A percentile compares a stretch with the other conserved stretches of the same genome.
These are phyloP conservation scores for Cyclocybe cylindracea DNA, from an alignment of 768 basidiomycete species.

Conservation along the genomic window DNA sequence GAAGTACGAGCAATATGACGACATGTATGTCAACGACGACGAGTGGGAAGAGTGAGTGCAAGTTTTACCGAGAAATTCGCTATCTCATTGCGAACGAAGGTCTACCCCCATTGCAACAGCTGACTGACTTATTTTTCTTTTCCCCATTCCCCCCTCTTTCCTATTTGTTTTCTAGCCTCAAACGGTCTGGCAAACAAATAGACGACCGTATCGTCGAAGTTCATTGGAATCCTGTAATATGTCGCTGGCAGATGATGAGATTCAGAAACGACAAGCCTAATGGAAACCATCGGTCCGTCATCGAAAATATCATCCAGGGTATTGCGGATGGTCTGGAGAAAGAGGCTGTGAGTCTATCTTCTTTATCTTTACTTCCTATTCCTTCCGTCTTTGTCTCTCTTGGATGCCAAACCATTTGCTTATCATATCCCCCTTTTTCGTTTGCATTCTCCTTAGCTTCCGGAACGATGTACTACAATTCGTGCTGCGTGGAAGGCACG, in stretches of 20 bases:
- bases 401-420: background rate
- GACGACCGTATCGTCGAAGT: conserved; percentile 97
- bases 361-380: background rate
- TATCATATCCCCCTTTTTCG: background rate
- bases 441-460: conserved; percentile 45
- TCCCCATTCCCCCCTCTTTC: background rate
- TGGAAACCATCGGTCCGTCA: conserved; percentile 84
- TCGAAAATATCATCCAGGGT: conserved; percentile 86
- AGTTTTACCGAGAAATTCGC: conserved; percentile 10
- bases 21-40: conserved; percentile 80
- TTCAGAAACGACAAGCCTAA: conserved; percentile 93
- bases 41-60: conserved; percentile 89
- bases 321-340: conserved; percentile 95
- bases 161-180: conserved; percentile 57
- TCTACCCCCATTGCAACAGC: conserved; percentile 2
- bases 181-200: conserved; percentile 78
- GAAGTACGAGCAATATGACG: conserved; percentile 84
- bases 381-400: background rate
- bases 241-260: conserved; percentile 87
- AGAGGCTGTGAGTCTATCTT: conserved; percentile 60
- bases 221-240: conserved; percentile 73
- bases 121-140: conserved; percentile 4
- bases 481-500: conserved; percentile 78
- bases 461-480: conserved; percentile 62
- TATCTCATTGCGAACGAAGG: conserved; percentile 13